Base-by-base conservation (phyloP, 2,329 filamentous ascomycete species). In the Epichloe glyceriae region DNA sequence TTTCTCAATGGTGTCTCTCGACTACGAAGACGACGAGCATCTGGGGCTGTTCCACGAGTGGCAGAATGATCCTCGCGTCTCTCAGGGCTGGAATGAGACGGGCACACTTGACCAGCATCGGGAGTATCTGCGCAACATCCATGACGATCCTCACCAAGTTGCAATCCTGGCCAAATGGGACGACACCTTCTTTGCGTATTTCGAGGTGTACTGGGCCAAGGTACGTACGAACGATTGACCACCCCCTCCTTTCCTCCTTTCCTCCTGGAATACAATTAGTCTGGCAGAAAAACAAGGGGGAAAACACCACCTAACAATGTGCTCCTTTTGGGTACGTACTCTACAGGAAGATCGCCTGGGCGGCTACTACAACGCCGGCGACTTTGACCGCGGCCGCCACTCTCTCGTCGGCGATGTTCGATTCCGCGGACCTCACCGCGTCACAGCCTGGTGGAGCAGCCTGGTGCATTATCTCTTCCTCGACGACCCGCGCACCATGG, bases 61-160 rank as follows among this genome's bases (percentile, higher is more conserved):
- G 85, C 85, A 88, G 66, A 89, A 89, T 62, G 85, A 88, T 62
- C 85, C 85, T 38, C 82, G 85, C 51, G 85, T 89, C 43, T 82
- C 83, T 20, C 75, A 79, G 58, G 84, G 83, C 4, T 89, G 85
- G 85, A 85, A 86, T 60, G 82, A 87, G 69, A 85, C 82, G 1
- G 85, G 85, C 39, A 82, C 82, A 1, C 67, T 86, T 49, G 75
- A 78, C 55, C 88, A 89, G 64, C 73, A 88, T 44, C 72, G 76
- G 34, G 74, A 75, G 53, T 50, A 50, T 34, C 48, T 50, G 4
- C 7, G 11, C 20, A 20, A 3, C 6, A 71, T 83, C 52, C 78
- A 86, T 58, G 75, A 78, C 37, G 85, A 88, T 61, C 79, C 82
- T 19, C 85, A 88, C 62, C 75, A 80, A 52, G 69, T 88, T 39